Evolutionary conservation across 2,329 filamentous ascomycete species (phyloP).

Genomic region (Ophiosphaerella narmari): DNA sequence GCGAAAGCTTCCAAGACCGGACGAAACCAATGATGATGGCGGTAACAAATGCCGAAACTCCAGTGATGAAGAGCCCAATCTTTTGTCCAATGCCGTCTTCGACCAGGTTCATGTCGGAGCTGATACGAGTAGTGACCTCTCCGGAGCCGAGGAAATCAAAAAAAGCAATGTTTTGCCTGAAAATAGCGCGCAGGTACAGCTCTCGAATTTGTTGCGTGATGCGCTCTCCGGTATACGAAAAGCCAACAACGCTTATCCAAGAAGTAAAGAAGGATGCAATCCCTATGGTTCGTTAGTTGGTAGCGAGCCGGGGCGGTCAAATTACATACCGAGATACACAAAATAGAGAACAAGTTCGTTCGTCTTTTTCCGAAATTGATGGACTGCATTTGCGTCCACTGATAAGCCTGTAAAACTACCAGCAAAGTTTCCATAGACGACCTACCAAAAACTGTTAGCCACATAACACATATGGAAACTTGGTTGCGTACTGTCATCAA

Average conservation of each 20-base stretch:
- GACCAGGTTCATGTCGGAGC: constrained; percentile 89
- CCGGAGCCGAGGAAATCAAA: constrained; percentile 88
- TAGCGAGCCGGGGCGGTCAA: neutral
- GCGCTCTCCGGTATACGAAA: constrained; percentile 69
- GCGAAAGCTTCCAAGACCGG: constrained; percentile 88
- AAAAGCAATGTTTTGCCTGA: constrained; percentile 49
- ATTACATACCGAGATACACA: constrained; percentile 51
- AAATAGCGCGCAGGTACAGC: constrained; percentile 67
- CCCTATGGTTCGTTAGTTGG: constrained; percentile 18
- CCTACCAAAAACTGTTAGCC: constrained; percentile 15
- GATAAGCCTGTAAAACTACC: constrained; percentile 45
- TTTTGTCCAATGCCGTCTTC: constrained; percentile 77
- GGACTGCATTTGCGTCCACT: constrained; percentile 30
- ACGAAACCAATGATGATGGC: constrained; percentile 92
- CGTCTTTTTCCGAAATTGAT: constrained; percentile 36
- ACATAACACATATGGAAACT: too few relatives aligned
- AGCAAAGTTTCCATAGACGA: constrained; percentile 48
- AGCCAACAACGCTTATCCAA: constrained; percentile 75
- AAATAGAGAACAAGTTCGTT: constrained; percentile 44
- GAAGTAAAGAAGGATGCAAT: constrained; percentile 67
- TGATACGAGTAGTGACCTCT: constrained; percentile 94
- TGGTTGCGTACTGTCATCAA: constrained; percentile 64
- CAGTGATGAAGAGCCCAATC: constrained; percentile 41
- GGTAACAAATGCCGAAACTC: constrained; percentile 67
- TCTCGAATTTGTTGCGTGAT: constrained; percentile 52